A percentile compares a stretch with the other conserved stretches of the same genome.
Conservation (phyloP, 164 flowering plant genomes). For the Macadamia tetraphylla region DNA sequence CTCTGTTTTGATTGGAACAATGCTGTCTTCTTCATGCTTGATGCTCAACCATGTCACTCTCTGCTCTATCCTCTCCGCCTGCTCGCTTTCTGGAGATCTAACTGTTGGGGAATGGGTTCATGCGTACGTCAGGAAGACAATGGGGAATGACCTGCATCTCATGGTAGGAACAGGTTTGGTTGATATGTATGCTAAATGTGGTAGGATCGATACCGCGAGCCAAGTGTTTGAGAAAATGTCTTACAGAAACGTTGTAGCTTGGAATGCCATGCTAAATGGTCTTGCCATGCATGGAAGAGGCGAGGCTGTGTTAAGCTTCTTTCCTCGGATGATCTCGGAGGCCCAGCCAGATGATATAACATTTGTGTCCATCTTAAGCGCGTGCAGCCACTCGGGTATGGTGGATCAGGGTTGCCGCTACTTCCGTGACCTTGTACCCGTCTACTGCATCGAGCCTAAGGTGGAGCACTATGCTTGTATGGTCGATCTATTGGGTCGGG, state of each 20-base stretch:
- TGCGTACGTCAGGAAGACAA: constrained; percentile 40
- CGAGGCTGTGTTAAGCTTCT: constrained; percentile 25
- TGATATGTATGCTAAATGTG: constrained; percentile 81
- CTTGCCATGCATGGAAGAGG: constrained; percentile 71
- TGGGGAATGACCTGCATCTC: constrained; percentile 24
- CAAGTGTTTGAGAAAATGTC: constrained; percentile 34
- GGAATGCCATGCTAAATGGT: constrained; percentile 68
- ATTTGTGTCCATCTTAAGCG: constrained; percentile 46
- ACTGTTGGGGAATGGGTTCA: constrained; percentile 63
- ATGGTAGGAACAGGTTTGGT: constrained; percentile 55
- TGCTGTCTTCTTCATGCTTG: constrained; percentile 26
- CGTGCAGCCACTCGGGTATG: constrained; percentile 69
- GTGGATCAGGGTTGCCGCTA: constrained; percentile 42
- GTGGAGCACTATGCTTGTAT: constrained; percentile 70
- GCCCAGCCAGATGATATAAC: constrained; percentile 54
- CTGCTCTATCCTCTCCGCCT: constrained; percentile 51
- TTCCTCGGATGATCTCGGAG: constrained; percentile 38
- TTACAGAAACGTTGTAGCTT: constrained; percentile 46
- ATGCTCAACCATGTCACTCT: constrained; percentile 41
- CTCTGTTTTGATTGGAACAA: constrained; percentile 28
- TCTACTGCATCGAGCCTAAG: constrained; percentile 40
- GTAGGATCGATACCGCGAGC: constrained; percentile 34
- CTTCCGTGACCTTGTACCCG: constrained; percentile 27
- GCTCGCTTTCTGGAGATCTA: constrained; percentile 47
- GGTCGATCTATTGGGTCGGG: constrained; percentile 67